Percentiles rank a stretch among this genome's conserved stretches.
phyloP scores from a whole-genome alignment of 495 filamentous ascomycete species.

The Aspergillus haitiensis region DNA sequence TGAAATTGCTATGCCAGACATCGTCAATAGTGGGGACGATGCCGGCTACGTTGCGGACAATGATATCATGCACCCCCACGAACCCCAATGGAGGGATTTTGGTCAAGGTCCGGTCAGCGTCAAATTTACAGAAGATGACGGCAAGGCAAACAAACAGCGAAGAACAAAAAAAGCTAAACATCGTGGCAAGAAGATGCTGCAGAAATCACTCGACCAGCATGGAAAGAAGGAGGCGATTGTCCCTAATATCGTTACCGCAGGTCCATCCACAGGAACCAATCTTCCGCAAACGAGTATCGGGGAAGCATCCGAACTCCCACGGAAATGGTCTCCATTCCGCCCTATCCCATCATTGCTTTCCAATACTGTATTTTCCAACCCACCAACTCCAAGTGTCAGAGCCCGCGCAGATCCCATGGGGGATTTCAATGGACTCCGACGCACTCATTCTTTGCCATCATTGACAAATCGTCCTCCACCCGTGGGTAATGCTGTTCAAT shows the following conservation, averaged over 20 bases:
- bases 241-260: slow-evolving; percentile 1
- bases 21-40: slow-evolving; percentile 32
- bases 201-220: slow-evolving; percentile 18
- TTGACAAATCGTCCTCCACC: slow-evolving; percentile 55
- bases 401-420: slow-evolving; percentile 29
- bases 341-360: slow-evolving; percentile 63
- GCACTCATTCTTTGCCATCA: slow-evolving; percentile 78
- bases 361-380: slow-evolving; percentile 63
- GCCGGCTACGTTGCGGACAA: neutral
- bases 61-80: neutral
- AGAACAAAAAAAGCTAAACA: slow-evolving; percentile 35
- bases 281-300: slow-evolving; percentile 11
- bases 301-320: slow-evolving; percentile 21
- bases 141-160: slow-evolving; percentile 29
- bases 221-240: slow-evolving; percentile 30
- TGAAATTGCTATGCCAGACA: slow-evolving; percentile 35
- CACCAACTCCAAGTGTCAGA: slow-evolving; percentile 37
- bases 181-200: neutral
- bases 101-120: slow-evolving; percentile 24
- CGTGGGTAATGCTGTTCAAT: slow-evolving; percentile 42
- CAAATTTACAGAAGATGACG: slow-evolving; percentile 19
- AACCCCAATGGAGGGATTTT: slow-evolving; percentile 30
- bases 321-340: slow-evolving; percentile 40
- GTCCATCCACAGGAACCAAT: slow-evolving; percentile 3
- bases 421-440: slow-evolving; percentile 61